Conservation (phyloP, 495 filamentous ascomycete genomes). For the Daldinia decipiens region DNA sequence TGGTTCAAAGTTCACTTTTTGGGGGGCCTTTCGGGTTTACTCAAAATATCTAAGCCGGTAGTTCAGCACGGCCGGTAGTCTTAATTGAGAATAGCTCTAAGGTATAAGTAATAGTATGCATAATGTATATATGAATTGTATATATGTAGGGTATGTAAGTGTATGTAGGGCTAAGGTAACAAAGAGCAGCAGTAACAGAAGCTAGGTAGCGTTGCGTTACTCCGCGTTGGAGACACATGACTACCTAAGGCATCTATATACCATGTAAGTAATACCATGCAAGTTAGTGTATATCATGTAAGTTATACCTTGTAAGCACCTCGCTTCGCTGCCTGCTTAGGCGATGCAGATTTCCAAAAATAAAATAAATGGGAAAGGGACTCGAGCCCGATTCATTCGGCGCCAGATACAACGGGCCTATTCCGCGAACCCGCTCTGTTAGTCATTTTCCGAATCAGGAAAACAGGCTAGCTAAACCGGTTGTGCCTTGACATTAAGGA, state of each 20-base stretch:
- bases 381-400: constrained; percentile 1
- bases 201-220: constrained; percentile 2
- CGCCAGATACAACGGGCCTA: not conserved
- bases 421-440: not conserved
- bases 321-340: not conserved
- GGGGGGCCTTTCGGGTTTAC: not conserved
- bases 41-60: constrained; percentile 6
- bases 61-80: not conserved
- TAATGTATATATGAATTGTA: constrained; percentile 4
- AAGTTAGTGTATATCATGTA: not conserved
- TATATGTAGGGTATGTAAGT: constrained; percentile 5
- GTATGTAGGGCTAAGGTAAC: constrained; percentile 7
- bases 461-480: not conserved
- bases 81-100: constrained; percentile 6
- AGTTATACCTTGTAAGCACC: not conserved
- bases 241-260: not conserved
- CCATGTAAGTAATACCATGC: not conserved
- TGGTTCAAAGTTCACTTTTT: not conserved
- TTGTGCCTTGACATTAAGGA: not conserved
- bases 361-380: constrained; percentile 1
- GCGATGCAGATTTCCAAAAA: constrained; percentile 5
- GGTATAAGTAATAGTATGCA: not conserved
- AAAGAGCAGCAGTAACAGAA: not conserved
- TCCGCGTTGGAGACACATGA: constrained; percentile 4
- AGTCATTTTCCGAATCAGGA: not conserved